Evolutionary conservation across 768 basidiomycete genomes (phyloP).

Genomic region (Russula dissimulans): DNA sequence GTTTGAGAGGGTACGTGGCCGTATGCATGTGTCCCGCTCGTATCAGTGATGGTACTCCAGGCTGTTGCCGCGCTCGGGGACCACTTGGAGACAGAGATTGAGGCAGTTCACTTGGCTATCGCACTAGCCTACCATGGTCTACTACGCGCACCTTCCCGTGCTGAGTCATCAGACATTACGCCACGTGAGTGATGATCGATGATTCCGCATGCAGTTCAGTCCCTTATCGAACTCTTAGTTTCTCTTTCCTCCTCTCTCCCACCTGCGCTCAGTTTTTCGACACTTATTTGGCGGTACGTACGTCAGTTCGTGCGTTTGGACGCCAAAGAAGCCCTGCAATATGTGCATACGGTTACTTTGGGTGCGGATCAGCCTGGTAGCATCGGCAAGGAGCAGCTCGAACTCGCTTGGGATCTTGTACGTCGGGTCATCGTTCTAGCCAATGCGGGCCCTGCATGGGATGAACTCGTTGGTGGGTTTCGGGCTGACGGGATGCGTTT

Average conservation of each 20-base stretch:
- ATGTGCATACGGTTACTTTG: constrained; percentile 81
- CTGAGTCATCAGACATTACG: constrained; percentile 77
- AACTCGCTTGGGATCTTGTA: constrained; percentile 71
- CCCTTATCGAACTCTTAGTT: constrained; percentile 34
- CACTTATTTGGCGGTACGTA: constrained; percentile 87
- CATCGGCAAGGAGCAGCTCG: constrained; percentile 77
- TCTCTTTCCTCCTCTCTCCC: constrained; percentile 57
- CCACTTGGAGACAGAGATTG: constrained; percentile 77
- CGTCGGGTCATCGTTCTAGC: constrained; percentile 71
- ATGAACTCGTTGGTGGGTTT: constrained; percentile 91
- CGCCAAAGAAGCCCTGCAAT: constrained; percentile 89
- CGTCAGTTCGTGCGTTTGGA: constrained; percentile 90
- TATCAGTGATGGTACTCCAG: constrained; percentile 31
- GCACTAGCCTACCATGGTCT: constrained; percentile 90
- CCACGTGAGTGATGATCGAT: constrained; percentile 45
- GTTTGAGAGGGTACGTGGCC: constrained; percentile 70
- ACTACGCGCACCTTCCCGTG: constrained; percentile 69
- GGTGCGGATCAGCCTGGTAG: constrained; percentile 59
- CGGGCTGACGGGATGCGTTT: constrained; percentile 82
- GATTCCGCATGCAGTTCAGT: background rate
- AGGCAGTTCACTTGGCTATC: constrained; percentile 90
- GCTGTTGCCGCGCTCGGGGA: constrained; percentile 88
- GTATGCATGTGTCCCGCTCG: background rate
- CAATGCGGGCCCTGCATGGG: constrained; percentile 76
- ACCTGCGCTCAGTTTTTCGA: constrained; percentile 71